A percentile compares a stretch with the other conserved stretches of the same genome.
Conservation (phyloP, 805 yeast species). For the Candida khao-thaluensis region DNA sequence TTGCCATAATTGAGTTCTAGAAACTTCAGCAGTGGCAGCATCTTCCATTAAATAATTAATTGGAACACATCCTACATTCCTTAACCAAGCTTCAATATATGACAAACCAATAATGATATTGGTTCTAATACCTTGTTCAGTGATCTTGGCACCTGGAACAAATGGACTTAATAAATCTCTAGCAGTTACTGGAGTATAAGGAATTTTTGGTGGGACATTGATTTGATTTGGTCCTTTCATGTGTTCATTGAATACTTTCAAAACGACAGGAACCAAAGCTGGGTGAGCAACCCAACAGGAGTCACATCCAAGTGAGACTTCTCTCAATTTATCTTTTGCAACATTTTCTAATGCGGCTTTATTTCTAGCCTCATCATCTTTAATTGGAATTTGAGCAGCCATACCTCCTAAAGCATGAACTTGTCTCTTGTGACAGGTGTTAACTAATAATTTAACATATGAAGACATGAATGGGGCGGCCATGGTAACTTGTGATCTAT, state of each 20-base stretch:
- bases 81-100: constrained; percentile 83
- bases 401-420: constrained; percentile 90
- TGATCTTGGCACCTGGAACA: constrained; percentile 61
- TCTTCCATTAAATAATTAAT: constrained; percentile 85
- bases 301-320: constrained; percentile 77
- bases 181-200: constrained; percentile 56
- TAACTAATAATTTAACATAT: constrained; percentile 69
- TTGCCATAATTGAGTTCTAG: constrained; percentile 78
- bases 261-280: constrained; percentile 71
- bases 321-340: constrained; percentile 71
- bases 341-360: constrained; percentile 70
- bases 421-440: constrained; percentile 72
- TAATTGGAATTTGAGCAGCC: constrained; percentile 87
- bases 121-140: constrained; percentile 67
- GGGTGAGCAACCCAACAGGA: constrained; percentile 93
- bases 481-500: constrained; percentile 78
- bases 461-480: constrained; percentile 77
- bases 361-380: constrained; percentile 63
- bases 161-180: constrained; percentile 61
- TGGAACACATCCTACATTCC: constrained; percentile 84
- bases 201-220: constrained; percentile 46
- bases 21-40: constrained; percentile 88
- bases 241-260: constrained; percentile 67
- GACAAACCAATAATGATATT: constrained; percentile 75
- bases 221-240: constrained; percentile 86